phyloP scores from a whole-genome alignment of 345 rosid species.

The Lumnitzera racemosa region DNA sequence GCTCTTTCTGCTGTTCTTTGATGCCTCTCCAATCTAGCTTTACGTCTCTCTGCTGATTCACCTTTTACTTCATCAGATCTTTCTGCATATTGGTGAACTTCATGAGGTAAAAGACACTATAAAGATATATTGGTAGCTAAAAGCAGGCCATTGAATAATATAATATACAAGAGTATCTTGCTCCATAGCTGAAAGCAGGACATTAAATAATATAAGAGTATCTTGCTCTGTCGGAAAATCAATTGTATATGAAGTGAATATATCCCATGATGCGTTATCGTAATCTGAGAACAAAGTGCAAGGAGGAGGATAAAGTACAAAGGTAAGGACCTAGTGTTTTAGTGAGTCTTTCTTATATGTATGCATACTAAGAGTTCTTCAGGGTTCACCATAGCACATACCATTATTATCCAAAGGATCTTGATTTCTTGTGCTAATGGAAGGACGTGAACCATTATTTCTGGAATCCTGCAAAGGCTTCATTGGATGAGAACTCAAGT shows the following conservation, averaged over 20 bases:
- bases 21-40: constrained; percentile 69
- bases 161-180: background rate
- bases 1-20: constrained; percentile 80
- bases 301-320: background rate
- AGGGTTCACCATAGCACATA: constrained; percentile 13
- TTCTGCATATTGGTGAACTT: constrained; percentile 24
- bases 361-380: background rate
- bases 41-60: constrained; percentile 57
- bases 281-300: background rate
- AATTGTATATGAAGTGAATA: too few relatives aligned
- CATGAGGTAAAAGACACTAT: constrained; percentile 17
- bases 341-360: too few relatives aligned
- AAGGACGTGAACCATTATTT: constrained; percentile 34
- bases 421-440: constrained; percentile 26
- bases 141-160: background rate
- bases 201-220: background rate
- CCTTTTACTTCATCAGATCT: constrained; percentile 29
- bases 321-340: too few relatives aligned
- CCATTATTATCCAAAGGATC: constrained; percentile 34
- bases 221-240: too few relatives aligned
- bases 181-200: background rate
- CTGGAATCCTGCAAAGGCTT: constrained; percentile 50
- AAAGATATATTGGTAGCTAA: constrained; percentile 1
- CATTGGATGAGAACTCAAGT: constrained; percentile 1
- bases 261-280: too few relatives aligned